Percentiles rank a stretch among this genome's conserved stretches.
Evolutionary conservation across 805 yeast species (phyloP).

Genomic region (Priceomyces melissophilus): DNA sequence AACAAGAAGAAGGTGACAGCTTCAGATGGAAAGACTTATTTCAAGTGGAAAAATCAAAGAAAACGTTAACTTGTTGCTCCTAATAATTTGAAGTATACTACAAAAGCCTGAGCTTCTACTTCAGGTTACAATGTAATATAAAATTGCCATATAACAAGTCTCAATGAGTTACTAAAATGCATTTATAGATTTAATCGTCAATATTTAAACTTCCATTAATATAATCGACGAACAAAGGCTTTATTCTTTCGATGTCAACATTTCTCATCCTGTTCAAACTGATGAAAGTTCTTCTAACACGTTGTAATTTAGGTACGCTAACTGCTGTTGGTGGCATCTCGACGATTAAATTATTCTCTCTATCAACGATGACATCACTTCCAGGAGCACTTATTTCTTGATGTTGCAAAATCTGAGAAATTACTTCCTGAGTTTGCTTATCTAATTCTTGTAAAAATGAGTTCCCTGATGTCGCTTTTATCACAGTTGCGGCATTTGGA

Average conservation of each 20-base stretch:
- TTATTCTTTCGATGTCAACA: conserved; percentile 65
- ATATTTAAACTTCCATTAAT: conserved; percentile 57
- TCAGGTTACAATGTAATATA: neutral
- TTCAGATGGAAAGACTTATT: conserved; percentile 63
- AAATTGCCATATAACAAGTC: too few species aligned
- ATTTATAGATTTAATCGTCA: conserved; percentile 12
- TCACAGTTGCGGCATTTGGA: conserved; percentile 81
- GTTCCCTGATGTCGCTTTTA: conserved; percentile 75
- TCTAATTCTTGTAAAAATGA: conserved; percentile 80
- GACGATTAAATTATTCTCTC: conserved; percentile 44
- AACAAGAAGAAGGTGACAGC: conserved; percentile 71
- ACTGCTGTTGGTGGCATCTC: conserved; percentile 62
- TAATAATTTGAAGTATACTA: too few species aligned
- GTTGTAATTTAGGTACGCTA: conserved; percentile 73
- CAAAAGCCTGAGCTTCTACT: too few species aligned
- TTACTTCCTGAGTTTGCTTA: conserved; percentile 60
- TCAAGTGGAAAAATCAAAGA: conserved; percentile 83
- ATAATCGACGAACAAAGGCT: conserved; percentile 73
- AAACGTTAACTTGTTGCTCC: conserved; percentile 50
- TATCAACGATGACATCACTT: conserved; percentile 46
- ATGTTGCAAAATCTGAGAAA: conserved; percentile 58
- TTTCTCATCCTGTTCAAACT: conserved; percentile 75
- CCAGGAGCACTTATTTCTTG: conserved; percentile 53
- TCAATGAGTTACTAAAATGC: neutral
- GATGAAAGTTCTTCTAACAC: conserved; percentile 82